A percentile compares a stretch with the other conserved stretches of the same genome.
Conservation (phyloP, 163 green algal species). For the Chlamydomonas reinhardtii region DNA sequence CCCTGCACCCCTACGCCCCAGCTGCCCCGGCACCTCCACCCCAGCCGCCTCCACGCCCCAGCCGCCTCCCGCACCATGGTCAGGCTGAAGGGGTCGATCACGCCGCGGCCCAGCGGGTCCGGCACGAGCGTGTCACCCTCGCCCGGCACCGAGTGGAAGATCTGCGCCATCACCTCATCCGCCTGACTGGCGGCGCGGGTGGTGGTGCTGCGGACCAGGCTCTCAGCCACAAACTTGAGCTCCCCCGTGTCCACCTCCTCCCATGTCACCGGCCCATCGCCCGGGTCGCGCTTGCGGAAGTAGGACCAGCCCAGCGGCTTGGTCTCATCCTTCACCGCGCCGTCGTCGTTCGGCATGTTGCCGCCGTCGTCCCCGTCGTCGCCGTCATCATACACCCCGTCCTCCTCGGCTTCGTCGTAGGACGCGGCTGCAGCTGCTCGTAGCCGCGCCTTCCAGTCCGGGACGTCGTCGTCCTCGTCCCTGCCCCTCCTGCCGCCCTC, state of each 20-base stretch:
- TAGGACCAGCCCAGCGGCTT: slow-evolving; percentile 49
- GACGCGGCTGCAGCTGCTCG: no score
- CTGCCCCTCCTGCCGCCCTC: neutral
- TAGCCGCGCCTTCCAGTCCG: neutral
- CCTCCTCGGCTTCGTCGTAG: neutral
- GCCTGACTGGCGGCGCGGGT: slow-evolving; percentile 13
- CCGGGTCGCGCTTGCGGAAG: slow-evolving; percentile 27
- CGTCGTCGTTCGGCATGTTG: neutral
- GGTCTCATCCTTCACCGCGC: neutral
- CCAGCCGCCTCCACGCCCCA: no score
- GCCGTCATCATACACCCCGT: neutral
- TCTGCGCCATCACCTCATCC: slow-evolving; percentile 46
- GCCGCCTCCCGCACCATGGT: slow-evolving; percentile 12
- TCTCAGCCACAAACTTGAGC: slow-evolving; percentile 47
- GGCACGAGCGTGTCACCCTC: slow-evolving; percentile 8
- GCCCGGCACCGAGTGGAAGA: slow-evolving; percentile 11
- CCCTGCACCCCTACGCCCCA: no score
- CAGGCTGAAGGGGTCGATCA: slow-evolving; percentile 29
- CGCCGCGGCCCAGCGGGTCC: slow-evolving; percentile 36
- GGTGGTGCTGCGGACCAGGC: slow-evolving; percentile 37
- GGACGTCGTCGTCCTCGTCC: neutral
- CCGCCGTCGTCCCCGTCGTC: neutral
- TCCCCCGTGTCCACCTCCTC: slow-evolving; percentile 40
- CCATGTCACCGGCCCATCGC: slow-evolving; percentile 33
- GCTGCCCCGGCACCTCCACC: no score